Evolutionary conservation across 768 basidiomycete species (phyloP), one percentile per base, ranked within the genome.

Genomic region (Serendipita sp.): DNA sequence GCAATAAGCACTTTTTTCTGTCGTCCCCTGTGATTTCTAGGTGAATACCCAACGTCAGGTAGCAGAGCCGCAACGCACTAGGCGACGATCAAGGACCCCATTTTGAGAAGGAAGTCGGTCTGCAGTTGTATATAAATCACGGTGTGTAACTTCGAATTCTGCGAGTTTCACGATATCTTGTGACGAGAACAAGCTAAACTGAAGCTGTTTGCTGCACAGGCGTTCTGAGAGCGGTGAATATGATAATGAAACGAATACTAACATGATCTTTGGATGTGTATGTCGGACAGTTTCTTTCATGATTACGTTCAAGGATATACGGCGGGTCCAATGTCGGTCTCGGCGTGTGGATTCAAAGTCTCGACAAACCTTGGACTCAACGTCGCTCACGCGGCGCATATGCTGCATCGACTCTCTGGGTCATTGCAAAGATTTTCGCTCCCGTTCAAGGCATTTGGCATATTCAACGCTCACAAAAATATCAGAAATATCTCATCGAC

Each of bases 151-250:
- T 75, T 99, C 91, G 70, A 95, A 96, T 74, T 99, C 95, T 7
- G 96, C 89, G 65, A 97, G 82, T 72, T 87, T 88, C 69, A 98
- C 96, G 3, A 95, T 89, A 72, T 98, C 94, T 74, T 97, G 93
- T 34, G 91, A 86, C 74, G 86, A 90, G 69, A 99, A 79, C 62
- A 95, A 82, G 73, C 89, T 89, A 76, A 98, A 99, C 78, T 98
- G 96, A 36, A 99, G 81, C 73, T 90, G 86, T 78, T 97, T 97
- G 71, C 94, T 96, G 72, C 38, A 65, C 41, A 58, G 65, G 41
- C 41, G 41, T 7, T 41, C 13, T 13, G 13, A 41, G 5, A 13
- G 5, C 13, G 41, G 35, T 32, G 11, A 11, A 34, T 60, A 23
- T 10, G 35, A 60, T 60, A 38, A 10, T 11, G 10, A 32, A 23